Conservation (phyloP, 2,329 filamentous ascomycete genomes). For the Colletotrichum sp. region DNA sequence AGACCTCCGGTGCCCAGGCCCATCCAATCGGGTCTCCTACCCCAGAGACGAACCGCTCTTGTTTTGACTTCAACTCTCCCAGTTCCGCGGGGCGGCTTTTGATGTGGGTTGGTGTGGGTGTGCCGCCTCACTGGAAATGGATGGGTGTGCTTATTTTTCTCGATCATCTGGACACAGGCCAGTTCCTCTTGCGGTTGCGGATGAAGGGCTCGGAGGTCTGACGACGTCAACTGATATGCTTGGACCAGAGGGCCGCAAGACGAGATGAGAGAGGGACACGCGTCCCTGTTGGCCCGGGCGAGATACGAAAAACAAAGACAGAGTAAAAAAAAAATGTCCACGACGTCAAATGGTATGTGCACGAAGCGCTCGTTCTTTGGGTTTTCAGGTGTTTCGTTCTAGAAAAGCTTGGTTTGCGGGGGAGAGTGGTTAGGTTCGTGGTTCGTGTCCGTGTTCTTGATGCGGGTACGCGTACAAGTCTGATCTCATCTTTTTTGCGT, state of each 20-base stretch:
- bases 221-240: background rate
- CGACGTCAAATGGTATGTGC: background rate
- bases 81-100: background rate
- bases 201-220: background rate
- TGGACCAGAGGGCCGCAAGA: background rate
- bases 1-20: background rate
- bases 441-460: background rate
- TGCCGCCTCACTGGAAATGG: background rate
- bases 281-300: background rate
- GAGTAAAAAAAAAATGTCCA: background rate
- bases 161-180: background rate
- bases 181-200: background rate
- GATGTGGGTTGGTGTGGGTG: background rate
- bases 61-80: constrained; percentile 13
- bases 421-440: background rate
- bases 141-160: background rate
- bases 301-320: no score
- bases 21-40: background rate
- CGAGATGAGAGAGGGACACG: background rate
- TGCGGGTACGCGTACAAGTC: background rate
- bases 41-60: background rate
- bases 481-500: background rate
- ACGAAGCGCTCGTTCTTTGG: background rate
- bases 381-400: background rate
- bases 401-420: background rate